These are phyloP conservation scores for Calocera cornea DNA, from an alignment of 768 basidiomycete species.

Conservation along the genomic window DNA sequence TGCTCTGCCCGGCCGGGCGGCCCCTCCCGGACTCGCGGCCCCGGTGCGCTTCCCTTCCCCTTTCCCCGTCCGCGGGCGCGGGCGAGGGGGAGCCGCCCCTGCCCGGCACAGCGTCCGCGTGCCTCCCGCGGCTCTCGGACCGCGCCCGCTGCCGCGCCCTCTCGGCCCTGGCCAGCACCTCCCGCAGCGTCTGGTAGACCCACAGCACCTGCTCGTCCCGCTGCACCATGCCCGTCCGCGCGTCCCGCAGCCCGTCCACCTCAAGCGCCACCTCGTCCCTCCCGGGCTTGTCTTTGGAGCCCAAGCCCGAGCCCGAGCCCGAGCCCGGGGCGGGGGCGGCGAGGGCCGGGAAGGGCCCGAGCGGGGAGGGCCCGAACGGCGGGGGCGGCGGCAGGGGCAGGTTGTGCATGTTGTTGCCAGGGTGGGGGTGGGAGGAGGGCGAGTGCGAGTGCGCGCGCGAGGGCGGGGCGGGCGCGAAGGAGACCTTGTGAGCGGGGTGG, in stretches of 20 bases:
- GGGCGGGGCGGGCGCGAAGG: slow-evolving; percentile 13
- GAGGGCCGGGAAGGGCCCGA: slow-evolving; percentile 22
- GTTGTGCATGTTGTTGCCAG: slow-evolving; percentile 24
- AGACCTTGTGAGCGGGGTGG: slow-evolving; percentile 16
- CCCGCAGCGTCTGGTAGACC: slow-evolving; percentile 45
- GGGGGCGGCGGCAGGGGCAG: neutral
- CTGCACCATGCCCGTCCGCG: slow-evolving; percentile 73
- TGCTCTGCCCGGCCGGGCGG: too few relatives aligned
- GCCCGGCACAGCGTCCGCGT: neutral
- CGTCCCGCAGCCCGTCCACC: slow-evolving; percentile 66
- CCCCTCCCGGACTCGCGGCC: neutral
- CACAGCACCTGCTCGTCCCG: slow-evolving; percentile 47
- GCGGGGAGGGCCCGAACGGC: neutral
- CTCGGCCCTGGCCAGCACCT: neutral
- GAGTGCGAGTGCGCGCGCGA: slow-evolving; percentile 10
- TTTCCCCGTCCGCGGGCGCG: neutral
- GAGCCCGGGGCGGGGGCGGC: slow-evolving; percentile 47
- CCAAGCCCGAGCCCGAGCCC: too few relatives aligned
- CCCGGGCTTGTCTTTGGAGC: slow-evolving; percentile 29
- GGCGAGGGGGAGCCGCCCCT: neutral
- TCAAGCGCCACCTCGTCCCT: slow-evolving; percentile 53
- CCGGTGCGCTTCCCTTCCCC: neutral
- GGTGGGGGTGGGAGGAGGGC: slow-evolving; percentile 11
- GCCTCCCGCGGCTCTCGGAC: neutral
- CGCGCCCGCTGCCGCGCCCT: neutral